phyloP scores from a whole-genome alignment of 2,329 filamentous ascomycete species.

The Apiospora phragmitis region DNA sequence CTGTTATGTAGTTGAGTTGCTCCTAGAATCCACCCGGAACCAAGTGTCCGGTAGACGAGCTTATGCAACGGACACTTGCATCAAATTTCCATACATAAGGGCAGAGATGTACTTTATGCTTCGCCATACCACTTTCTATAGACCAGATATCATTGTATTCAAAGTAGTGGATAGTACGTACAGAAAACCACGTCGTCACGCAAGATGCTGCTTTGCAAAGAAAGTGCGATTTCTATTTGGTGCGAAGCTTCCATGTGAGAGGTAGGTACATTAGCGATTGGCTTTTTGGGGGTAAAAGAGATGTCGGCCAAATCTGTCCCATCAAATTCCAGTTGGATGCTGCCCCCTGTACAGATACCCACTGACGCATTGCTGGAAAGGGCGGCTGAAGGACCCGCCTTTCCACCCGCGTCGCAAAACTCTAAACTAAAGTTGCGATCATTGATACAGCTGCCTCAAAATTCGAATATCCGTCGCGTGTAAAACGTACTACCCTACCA shows the following conservation, averaged over 20 bases:
- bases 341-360: background rate
- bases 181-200: too few relatives aligned
- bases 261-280: background rate
- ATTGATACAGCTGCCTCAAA: background rate
- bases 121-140: background rate
- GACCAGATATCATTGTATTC: background rate
- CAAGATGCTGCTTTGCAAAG: too few relatives aligned
- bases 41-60: background rate
- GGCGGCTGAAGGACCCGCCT: background rate
- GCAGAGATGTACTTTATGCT: background rate
- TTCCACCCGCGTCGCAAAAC: constrained; percentile 8
- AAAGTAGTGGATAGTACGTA: background rate
- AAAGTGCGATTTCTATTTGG: too few relatives aligned
- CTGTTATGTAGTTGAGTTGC: background rate
- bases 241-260: too few relatives aligned
- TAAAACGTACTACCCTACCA: background rate
- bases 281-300: background rate
- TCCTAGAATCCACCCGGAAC: background rate
- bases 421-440: constrained; percentile 4
- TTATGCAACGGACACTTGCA: background rate
- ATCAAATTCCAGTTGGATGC: background rate
- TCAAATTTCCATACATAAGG: background rate
- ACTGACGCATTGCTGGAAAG: constrained; percentile 1
- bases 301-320: background rate
- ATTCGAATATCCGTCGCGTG: background rate